phyloP scores from a whole-genome alignment of 1,284 basidiomycete species.

The Tilletia walkeri region DNA sequence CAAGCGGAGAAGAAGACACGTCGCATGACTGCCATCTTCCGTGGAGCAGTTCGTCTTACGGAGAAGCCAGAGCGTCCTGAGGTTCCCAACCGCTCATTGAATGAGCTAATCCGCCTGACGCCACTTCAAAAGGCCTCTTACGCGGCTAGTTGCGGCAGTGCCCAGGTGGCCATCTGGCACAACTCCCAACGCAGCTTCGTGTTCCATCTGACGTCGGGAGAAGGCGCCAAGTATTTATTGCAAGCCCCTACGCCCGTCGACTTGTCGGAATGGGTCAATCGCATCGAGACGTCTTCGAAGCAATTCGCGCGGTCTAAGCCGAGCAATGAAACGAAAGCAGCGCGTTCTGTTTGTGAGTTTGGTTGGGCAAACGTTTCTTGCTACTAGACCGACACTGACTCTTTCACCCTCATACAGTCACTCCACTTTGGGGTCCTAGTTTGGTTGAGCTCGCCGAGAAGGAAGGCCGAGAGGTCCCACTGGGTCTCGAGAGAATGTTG shows the following conservation, averaged over 20 bases:
- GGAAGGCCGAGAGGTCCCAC: conserved; percentile 40
- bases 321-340: not conserved
- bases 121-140: conserved; percentile 41
- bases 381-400: not conserved
- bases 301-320: conserved; percentile 20
- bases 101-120: conserved; percentile 39
- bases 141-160: conserved; percentile 37
- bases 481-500: conserved; percentile 50
- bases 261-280: conserved; percentile 41
- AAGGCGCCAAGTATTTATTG: conserved; percentile 44
- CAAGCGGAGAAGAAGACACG: conserved; percentile 31
- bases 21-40: conserved; percentile 53
- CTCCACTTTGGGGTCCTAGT: conserved; percentile 39
- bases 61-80: conserved; percentile 31
- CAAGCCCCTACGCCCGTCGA: conserved; percentile 46
- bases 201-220: conserved; percentile 45
- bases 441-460: conserved; percentile 38
- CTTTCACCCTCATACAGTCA: conserved; percentile 6
- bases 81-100: conserved; percentile 7
- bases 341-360: conserved; percentile 5
- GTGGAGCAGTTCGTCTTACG: conserved; percentile 42
- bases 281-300: conserved; percentile 36
- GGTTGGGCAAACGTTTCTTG: not conserved
- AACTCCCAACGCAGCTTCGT: conserved; percentile 47
- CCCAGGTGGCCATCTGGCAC: conserved; percentile 44